These are phyloP conservation scores for Castanopsis chinensis DNA, from an alignment of 306 rosid genomes.

Conservation along the genomic window DNA sequence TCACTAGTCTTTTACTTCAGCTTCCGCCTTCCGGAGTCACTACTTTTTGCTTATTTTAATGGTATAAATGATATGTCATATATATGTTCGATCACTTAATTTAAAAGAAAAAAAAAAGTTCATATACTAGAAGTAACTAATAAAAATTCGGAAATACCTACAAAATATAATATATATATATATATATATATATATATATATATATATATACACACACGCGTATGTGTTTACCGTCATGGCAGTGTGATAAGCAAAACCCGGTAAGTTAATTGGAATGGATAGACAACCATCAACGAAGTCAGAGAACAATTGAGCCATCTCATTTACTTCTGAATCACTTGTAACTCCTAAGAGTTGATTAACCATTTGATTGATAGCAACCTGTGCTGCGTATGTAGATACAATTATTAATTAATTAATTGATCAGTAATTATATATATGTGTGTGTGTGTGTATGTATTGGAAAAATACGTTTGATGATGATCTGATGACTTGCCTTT, in stretches of 20 bases:
- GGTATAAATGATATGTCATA: too few species aligned
- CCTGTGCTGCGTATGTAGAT: constrained; percentile 36
- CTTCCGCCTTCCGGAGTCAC: too few species aligned
- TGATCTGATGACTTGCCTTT: constrained; percentile 44
- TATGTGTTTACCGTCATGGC: constrained; percentile 72
- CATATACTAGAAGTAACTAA: too few species aligned
- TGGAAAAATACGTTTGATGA: too few species aligned
- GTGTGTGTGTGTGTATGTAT: too few species aligned
- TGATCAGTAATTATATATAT: too few species aligned
- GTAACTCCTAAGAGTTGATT: constrained; percentile 80
- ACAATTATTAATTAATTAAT: too few species aligned
- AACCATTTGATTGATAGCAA: constrained; percentile 83
- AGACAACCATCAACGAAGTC: constrained; percentile 91
- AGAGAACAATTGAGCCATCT: constrained; percentile 76
- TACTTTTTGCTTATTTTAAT: too few species aligned
- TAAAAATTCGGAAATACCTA: background rate
- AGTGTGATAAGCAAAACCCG: constrained; percentile 64
- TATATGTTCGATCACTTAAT: too few species aligned
- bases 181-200: background rate
- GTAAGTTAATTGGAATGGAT: constrained; percentile 70
- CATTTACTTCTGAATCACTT: constrained; percentile 70
- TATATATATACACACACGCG: too few species aligned
- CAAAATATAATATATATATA: background rate
- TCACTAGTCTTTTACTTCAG: too few species aligned
- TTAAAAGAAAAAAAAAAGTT: too few species aligned